These are phyloP conservation scores for Boletales sp. DNA, from an alignment of 768 basidiomycete species.

Conservation along the genomic window DNA sequence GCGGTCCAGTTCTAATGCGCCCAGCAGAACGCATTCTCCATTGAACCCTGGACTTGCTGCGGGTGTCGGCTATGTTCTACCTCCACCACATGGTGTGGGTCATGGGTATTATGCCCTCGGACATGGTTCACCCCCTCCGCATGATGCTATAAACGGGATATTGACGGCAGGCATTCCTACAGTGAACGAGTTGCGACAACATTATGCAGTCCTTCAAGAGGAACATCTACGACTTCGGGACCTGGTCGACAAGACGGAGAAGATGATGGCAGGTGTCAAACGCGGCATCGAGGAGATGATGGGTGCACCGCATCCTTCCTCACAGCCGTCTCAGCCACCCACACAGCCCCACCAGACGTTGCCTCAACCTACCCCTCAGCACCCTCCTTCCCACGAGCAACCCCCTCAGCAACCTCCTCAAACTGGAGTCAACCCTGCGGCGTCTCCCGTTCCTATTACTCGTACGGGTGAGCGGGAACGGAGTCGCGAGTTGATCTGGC, in stretches of 20 bases:
- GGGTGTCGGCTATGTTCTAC: constrained; percentile 40
- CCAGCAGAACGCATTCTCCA: constrained; percentile 73
- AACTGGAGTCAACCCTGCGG: constrained; percentile 9
- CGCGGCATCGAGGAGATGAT: constrained; percentile 76
- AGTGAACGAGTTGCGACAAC: constrained; percentile 62
- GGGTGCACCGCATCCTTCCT: constrained; percentile 27
- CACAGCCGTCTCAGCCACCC: constrained; percentile 18
- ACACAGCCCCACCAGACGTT: constrained; percentile 25
- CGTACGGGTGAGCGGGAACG: constrained; percentile 29
- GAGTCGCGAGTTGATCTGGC: constrained; percentile 27
- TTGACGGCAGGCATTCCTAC: constrained; percentile 38
- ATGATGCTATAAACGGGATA: constrained; percentile 29
- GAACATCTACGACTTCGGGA: constrained; percentile 66
- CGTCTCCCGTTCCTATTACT: constrained; percentile 18
- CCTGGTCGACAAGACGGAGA: constrained; percentile 71
- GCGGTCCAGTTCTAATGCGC: constrained; percentile 61
- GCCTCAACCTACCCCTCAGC: constrained; percentile 21
- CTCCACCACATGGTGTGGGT: constrained; percentile 35
- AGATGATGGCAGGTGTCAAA: constrained; percentile 67
- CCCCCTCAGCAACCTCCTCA: constrained; percentile 21
- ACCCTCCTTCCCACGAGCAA: constrained; percentile 27
- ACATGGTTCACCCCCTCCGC: constrained; percentile 36
- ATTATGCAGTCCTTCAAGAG: constrained; percentile 62
- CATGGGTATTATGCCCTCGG: constrained; percentile 37
- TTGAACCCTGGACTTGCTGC: constrained; percentile 45